Conservation (phyloP, 805 yeast genomes). For the Phaffomyces opuntiae region DNA sequence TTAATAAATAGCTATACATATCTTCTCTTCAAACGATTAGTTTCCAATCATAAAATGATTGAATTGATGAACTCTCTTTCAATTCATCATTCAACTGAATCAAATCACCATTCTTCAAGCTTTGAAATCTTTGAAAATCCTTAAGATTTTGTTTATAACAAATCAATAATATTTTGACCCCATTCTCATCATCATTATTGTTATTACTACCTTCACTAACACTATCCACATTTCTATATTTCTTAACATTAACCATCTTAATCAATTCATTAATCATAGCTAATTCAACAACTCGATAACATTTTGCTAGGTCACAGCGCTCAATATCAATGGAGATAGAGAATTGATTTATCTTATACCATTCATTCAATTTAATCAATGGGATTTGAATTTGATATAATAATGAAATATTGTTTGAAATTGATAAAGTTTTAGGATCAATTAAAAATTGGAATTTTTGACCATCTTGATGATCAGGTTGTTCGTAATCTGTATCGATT, state of each 20-base stretch:
- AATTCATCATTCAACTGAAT: constrained; percentile 4
- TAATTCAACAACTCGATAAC: constrained; percentile 1
- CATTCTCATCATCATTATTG: neutral
- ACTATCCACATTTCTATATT: neutral
- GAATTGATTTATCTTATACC: constrained; percentile 17
- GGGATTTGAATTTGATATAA: constrained; percentile 13
- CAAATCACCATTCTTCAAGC: constrained; percentile 11
- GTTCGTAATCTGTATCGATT: neutral
- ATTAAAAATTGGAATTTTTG: constrained; percentile 3
- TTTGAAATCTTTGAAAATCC: constrained; percentile 6
- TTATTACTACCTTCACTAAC: too few species aligned
- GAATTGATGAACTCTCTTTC: constrained; percentile 1
- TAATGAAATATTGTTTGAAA: constrained; percentile 1
- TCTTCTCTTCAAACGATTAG: neutral
- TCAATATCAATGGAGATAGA: neutral
- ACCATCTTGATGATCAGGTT: too few species aligned
- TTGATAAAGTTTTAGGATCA: neutral
- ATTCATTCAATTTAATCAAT: constrained; percentile 14
- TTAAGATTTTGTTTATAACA: constrained; percentile 10
- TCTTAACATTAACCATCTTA: constrained; percentile 1
- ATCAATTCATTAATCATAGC: constrained; percentile 12
- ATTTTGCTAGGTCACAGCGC: neutral
- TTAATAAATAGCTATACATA: neutral
- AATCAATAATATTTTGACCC: neutral
- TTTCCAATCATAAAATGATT: constrained; percentile 19